Evolutionary conservation across 352 stramenopile genomes (phyloP).

Genomic region (Saprolegnia parasitica): DNA sequence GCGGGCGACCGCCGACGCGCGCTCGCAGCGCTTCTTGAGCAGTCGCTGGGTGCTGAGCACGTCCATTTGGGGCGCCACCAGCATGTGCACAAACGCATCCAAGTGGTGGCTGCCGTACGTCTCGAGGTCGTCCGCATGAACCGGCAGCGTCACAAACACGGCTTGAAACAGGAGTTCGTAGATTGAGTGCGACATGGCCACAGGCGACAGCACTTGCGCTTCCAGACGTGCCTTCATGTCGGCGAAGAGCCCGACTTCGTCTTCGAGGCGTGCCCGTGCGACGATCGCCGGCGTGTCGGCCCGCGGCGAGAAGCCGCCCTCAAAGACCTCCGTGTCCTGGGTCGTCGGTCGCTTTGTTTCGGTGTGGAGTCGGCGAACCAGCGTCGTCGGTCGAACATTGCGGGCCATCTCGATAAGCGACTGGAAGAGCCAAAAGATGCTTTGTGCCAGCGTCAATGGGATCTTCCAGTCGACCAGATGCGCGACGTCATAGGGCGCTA

Average conservation of each 20-base stretch:
- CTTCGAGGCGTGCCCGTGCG: background rate
- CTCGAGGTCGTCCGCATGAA: background rate
- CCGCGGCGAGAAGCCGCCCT: background rate
- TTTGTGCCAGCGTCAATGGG: background rate
- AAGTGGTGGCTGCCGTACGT: background rate
- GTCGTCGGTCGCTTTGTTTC: slow-evolving; percentile 7
- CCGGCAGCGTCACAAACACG: slow-evolving; percentile 10
- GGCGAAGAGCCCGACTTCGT: background rate
- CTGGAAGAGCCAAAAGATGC: background rate
- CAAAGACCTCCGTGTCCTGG: slow-evolving; percentile 18
- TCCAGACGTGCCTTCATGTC: slow-evolving; percentile 27
- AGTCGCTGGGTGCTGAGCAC: slow-evolving; percentile 15
- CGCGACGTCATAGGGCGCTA: background rate
- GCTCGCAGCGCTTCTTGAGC: slow-evolving; percentile 13
- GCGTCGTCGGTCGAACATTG: background rate
- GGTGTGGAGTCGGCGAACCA: background rate
- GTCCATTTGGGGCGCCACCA: slow-evolving; percentile 4
- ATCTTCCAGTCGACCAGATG: slow-evolving; percentile 11
- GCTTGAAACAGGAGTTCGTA: slow-evolving; percentile 29
- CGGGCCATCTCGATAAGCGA: background rate
- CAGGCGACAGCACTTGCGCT: slow-evolving; percentile 3
- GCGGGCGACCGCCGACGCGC: slow-evolving; percentile 12
- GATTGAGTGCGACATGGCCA: slow-evolving; percentile 7
- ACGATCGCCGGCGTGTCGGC: background rate
- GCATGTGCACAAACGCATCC: slow-evolving; percentile 22